Base-by-base conservation (phyloP, 2,329 filamentous ascomycete genomes). In the Penicillium janthinellum region DNA sequence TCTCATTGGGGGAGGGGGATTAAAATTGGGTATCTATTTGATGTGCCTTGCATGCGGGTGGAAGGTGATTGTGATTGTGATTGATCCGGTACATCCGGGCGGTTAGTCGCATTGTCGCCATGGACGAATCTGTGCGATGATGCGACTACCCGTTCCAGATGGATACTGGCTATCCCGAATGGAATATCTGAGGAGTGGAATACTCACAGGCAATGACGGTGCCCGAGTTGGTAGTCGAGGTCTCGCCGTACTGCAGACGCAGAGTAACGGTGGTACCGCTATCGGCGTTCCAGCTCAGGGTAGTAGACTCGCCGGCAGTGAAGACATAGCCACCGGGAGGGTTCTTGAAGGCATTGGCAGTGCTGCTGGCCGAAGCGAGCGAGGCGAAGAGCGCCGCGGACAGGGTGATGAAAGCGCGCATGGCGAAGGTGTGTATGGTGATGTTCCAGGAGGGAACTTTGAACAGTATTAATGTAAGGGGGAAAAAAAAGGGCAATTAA, bases 201-300 rank as follows among this genome's bases (percentile, higher is more conserved):
- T 31, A 76, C 80, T 70, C 71, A 83, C 81, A 65, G 45, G 74
- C 79, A 69, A 83, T 74, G 45, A 70, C 59, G 35, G 70, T 71
- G 22, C 81, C 82, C 7, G 70, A 62, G 56, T 70, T 64, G 14
- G 83, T 67, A 58, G 80, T 76, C 64, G 75, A 73, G 57, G 74
- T 71, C 7, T 75, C 74, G 31, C 72, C 77, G 63, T 81, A 77
- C 61, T 82, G 76, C 58, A 86, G 73, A 44, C 79, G 79, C 67
- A 86, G 78, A 42, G 81, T 81, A 35, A 86, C 78, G 15, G 83
- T 82, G 58, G 81, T 81, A 22, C 65, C 54, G 57, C 81, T 83
- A 49, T 78, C 82, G 6, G 82, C 79, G 5, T 70, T 63, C 84
- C 84, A 86, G 53, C 67, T 75, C 50, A 86, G 69, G 11, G 76